Evolutionary conservation across 441 rosid genomes (phyloP).

Genomic region (Populus hybrid): DNA sequence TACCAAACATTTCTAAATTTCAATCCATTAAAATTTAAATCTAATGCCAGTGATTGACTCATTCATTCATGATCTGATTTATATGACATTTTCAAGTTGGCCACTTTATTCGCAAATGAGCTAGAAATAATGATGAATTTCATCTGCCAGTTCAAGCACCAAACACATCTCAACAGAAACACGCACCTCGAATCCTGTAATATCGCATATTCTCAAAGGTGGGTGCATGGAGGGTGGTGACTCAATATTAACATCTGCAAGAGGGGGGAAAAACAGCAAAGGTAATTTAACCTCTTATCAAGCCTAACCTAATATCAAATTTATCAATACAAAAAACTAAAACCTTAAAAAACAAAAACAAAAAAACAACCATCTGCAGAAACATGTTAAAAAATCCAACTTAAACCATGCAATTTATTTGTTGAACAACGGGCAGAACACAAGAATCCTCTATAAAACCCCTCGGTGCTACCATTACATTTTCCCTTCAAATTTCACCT

Average conservation of each 20-base stretch:
- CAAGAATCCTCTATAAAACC: background rate
- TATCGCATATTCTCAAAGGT: slow-evolving; percentile 72
- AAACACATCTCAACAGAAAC: background rate
- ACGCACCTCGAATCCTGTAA: slow-evolving; percentile 76
- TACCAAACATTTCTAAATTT: background rate
- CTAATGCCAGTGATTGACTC: background rate
- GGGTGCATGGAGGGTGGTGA: slow-evolving; percentile 85
- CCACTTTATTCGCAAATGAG: background rate
- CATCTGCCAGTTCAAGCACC: background rate
- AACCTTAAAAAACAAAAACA: background rate
- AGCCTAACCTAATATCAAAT: background rate
- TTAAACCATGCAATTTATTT: background rate
- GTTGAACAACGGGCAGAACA: background rate
- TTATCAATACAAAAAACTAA: background rate
- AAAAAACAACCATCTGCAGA: background rate
- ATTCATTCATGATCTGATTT: background rate
- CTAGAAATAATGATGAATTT: background rate
- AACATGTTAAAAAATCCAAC: background rate
- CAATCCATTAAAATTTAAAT: background rate
- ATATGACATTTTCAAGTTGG: background rate
- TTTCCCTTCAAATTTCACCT: background rate
- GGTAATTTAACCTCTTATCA: background rate
- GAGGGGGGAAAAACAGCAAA: background rate
- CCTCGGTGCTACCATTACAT: background rate
- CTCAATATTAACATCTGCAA: slow-evolving; percentile 70